Evolutionary conservation across 164 flowering plant species (phyloP), one percentile per base, ranked within the genome.

Genomic region (Litsea cubeba): DNA sequence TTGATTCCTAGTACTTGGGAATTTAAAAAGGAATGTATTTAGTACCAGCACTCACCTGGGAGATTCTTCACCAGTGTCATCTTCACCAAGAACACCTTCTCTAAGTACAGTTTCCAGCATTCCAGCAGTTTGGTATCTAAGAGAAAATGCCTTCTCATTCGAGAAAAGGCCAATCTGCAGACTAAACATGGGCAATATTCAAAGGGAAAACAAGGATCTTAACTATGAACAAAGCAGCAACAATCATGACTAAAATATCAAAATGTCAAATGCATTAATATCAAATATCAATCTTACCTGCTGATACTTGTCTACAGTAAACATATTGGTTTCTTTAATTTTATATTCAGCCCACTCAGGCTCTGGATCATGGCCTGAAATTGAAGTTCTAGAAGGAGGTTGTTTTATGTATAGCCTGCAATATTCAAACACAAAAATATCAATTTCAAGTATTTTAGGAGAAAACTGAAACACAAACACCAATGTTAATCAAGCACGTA

Each of bases 291-390:
- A 77, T 72, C 82, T 84, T 84, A 95, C 99, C 93, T 95, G 97
- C 76, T 93, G 99, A 83, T 93, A 93, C 83, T 91, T 93, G 82
- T 95, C 99, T 65, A 83, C 94, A 30, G 99, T 95, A 79, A 95
- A 95, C 96, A 95, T 86, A 78, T 93, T 93, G 78, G 88, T 85
- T 84, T 95, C 99, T 82, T 95, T 95, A 32, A 95, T 91, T 80
- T 90, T 93, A 87, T 95, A 95, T 75, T 95, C 99, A 20, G 87
- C 90, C 99, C 99, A 95, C 72, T 93, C 99, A 7, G 82, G 78
- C 72, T 90, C 89, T 49, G 82, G 70, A 32, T 82, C 90, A 70
- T 79, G 25, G 28, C 84, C 92, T 68, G 90, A 77, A 65, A 82
- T 65, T 24, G 87, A 87, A 72, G 91, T 85, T 79, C 77, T 83